Conservation (phyloP, 2,329 filamentous ascomycete genomes). For the Calycina marina region DNA sequence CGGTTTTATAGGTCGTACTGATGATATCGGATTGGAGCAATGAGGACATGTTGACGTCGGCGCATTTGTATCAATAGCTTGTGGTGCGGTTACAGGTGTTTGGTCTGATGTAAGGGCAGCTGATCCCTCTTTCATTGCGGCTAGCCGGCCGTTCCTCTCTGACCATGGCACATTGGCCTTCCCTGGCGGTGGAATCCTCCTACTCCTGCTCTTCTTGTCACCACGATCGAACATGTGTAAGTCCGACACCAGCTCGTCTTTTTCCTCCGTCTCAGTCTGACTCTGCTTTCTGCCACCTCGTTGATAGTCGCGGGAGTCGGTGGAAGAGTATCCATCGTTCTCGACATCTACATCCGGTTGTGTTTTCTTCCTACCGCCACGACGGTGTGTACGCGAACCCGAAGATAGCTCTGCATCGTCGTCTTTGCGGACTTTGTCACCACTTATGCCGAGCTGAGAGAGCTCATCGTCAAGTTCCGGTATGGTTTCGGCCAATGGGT, state of each 20-base stretch:
- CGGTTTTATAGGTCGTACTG: not conserved
- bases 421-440: too few species aligned
- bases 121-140: not conserved
- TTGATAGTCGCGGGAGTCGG: not conserved
- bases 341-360: too few species aligned
- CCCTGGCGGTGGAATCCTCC: not conserved
- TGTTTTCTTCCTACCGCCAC: too few species aligned
- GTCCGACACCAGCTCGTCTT: too few species aligned
- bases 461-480: constrained; percentile 1
- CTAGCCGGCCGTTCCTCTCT: not conserved
- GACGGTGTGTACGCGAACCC: not conserved
- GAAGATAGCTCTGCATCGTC: not conserved
- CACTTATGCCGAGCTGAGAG: constrained; percentile 3
- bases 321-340: too few species aligned
- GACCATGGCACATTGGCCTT: not conserved
- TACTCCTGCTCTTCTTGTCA: constrained; percentile 1
- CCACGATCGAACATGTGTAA: too few species aligned
- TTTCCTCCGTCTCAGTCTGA: too few species aligned
- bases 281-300: constrained; percentile 1
- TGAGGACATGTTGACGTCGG: not conserved
- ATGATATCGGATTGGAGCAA: not conserved
- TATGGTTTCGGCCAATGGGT: too few species aligned
- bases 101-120: not conserved
- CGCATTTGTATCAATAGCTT: not conserved
- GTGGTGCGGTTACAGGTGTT: not conserved